Base-by-base conservation (phyloP, 495 filamentous ascomycete species). In the Oleoguttula mirabilis region DNA sequence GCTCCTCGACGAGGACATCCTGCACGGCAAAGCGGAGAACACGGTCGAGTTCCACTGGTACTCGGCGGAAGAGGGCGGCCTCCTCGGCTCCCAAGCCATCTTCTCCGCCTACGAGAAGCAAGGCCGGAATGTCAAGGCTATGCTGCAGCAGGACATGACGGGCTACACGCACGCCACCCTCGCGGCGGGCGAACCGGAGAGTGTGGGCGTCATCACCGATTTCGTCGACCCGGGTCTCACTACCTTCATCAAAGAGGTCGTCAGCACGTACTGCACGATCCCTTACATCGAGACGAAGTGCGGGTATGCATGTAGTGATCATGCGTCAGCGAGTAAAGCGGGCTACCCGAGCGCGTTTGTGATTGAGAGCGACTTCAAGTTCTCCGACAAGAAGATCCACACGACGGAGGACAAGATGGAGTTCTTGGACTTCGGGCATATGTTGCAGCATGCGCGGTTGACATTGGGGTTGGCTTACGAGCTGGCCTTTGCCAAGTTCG, bases 111-210 rank as follows among this genome's bases (percentile, higher is more conserved):
- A 99, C 57, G 82, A 84, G 60, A 77, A 77, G 56, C 55, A 74
- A 17, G 68, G 71, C 20, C 68, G 79, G 15, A 78, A 93, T 48
- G 71, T 99, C 56, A 90, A 88, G 63, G 90, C 90, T 19, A 96
- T 99, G 90, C 70, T 99, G 32, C 92, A 99, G 67, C 90, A 99
- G 61, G 90, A 99, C 60, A 99, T 96, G 90, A 96, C 90, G 1
- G 90, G 90, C 8, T 95, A 80, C 58, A 71, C 86, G 3, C 77
- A 86, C 45, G 79, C 77, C 30, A 93, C 90, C 0, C 65, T 92
- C 12, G 77, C 85, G 42, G 83, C 85, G 10, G 88, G 88, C 33
- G 71, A 81, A 57, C 69, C 77, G 12, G 92, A 96, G 68, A 77
- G 76, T 19, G 81, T 96, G 3, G 88, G 90, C 20, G 84, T 99